Base-by-base conservation (phyloP, 1,284 basidiomycete genomes). In the Hemileia vastatrix region DNA sequence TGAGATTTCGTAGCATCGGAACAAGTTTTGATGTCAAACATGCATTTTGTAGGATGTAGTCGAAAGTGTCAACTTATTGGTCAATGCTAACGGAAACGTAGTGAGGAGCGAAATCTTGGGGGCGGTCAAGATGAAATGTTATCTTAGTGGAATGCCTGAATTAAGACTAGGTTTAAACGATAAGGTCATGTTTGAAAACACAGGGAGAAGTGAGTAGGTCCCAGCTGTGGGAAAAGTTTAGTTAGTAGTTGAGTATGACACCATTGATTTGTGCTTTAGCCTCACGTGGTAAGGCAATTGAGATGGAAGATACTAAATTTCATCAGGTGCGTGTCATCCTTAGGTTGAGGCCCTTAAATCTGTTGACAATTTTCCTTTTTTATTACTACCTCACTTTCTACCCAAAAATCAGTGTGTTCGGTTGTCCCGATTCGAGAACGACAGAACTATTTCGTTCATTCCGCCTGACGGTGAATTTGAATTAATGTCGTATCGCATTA, bases 251-350 rank as follows among this genome's bases (percentile, higher is more conserved):
- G 5, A 52, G 45, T n/a, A 58, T 50, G 15, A 53, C 21, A 52
- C 44, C 19, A 32, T 36, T 19, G 23, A 54, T 6, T 43, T 52
- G 19, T 21, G 43, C 6, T 54, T 23, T 73, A 90, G 90, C 92
- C 27, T 87, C 94, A 1, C 84, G 94, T 19, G 95, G 95, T 4
- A 98, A 98, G 77, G 86, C 93, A 2, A 95, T 98, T 72, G 95
- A 99, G 78, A 96, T 99, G 90, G 95, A 99, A 77, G 95, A 98
- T 74, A 91, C 97, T 79, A 97, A 96, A 77, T 99, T 99, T 80
- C 95, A 99, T 76, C 95, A 99, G 54, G 59, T 61, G 19, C 54
- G 49, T n/a, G n/a, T n/a, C n/a, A n/a, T n/a, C n/a, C n/a, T n/a
- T n/a, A n/a, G n/a, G n/a, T n/a, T n/a, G n/a, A n/a, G n/a, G n/a